Conservation (phyloP, 345 rosid genomes). For the Bretschneidera sinensis region DNA sequence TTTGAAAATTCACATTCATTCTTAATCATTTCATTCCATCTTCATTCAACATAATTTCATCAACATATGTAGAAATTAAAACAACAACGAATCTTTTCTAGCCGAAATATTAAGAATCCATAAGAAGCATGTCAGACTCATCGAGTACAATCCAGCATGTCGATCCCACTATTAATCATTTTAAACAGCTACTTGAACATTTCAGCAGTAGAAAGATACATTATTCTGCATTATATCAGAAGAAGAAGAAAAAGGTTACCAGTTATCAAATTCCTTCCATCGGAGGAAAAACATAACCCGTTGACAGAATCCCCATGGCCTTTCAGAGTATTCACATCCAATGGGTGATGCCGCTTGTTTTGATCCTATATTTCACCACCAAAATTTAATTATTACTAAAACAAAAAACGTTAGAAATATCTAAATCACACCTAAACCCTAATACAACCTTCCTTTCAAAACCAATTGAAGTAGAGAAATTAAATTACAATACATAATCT, state of each 20-base stretch:
- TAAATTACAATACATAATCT: background rate
- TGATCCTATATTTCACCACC: conserved; percentile 47
- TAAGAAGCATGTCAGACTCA: no score
- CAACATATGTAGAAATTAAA: no score
- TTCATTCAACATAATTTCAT: no score
- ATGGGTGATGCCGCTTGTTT: conserved; percentile 70
- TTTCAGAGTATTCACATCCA: conserved; percentile 94
- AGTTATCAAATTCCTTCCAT: conserved; percentile 75
- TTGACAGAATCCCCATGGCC: conserved; percentile 90
- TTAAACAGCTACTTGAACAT: no score
- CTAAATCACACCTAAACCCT: background rate
- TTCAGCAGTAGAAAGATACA: background rate
- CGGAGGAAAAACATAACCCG: conserved; percentile 70
- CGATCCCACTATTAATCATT: no score
- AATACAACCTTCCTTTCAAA: conserved; percentile 4
- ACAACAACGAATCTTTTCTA: no score
- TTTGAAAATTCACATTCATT: no score
- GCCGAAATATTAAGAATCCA: no score
- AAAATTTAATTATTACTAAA: background rate
- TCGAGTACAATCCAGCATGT: no score
- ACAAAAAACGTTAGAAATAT: background rate
- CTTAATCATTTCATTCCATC: no score
- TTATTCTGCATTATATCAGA: background rate
- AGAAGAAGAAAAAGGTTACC: conserved; percentile 33
- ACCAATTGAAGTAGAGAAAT: background rate